phyloP scores from a whole-genome alignment of 495 filamentous ascomycete species.

The Aspergillus indologenus region DNA sequence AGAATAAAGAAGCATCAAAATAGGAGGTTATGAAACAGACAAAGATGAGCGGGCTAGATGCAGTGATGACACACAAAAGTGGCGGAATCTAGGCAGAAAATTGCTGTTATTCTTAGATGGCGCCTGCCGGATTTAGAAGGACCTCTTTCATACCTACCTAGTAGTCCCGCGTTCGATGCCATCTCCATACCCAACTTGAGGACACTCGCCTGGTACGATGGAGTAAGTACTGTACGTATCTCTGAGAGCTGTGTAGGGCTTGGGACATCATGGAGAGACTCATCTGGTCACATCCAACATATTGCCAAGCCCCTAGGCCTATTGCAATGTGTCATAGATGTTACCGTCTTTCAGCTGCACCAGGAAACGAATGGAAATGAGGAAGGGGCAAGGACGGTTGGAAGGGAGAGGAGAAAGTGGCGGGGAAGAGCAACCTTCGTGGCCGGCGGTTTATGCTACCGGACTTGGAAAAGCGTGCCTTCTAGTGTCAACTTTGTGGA shows the following conservation, averaged over 20 bases:
- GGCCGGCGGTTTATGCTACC: not conserved
- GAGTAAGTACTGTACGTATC: too few relatives aligned
- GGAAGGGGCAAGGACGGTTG: too few relatives aligned
- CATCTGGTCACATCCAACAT: not conserved
- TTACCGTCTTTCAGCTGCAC: not conserved
- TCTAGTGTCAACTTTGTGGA: conserved; percentile 5
- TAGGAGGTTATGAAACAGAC: not conserved
- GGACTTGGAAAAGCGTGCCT: conserved; percentile 8
- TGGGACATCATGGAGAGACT: too few relatives aligned
- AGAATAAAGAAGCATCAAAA: not conserved
- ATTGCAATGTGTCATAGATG: not conserved
- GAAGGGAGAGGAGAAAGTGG: not conserved
- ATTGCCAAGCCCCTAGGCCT: not conserved
- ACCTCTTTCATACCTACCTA: not conserved
- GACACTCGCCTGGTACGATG: not conserved
- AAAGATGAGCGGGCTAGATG: not conserved
- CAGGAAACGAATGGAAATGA: not conserved
- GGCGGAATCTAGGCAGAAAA: too few relatives aligned
- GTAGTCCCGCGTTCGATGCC: not conserved
- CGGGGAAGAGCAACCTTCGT: not conserved
- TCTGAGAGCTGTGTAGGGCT: too few relatives aligned
- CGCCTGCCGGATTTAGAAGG: not conserved
- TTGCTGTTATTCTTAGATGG: not conserved
- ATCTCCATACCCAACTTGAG: not conserved
- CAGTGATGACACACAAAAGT: not conserved